Evolutionary conservation across 306 rosid species (phyloP), one percentile per base, ranked within the genome.

Genomic region (Purshia tridentata): DNA sequence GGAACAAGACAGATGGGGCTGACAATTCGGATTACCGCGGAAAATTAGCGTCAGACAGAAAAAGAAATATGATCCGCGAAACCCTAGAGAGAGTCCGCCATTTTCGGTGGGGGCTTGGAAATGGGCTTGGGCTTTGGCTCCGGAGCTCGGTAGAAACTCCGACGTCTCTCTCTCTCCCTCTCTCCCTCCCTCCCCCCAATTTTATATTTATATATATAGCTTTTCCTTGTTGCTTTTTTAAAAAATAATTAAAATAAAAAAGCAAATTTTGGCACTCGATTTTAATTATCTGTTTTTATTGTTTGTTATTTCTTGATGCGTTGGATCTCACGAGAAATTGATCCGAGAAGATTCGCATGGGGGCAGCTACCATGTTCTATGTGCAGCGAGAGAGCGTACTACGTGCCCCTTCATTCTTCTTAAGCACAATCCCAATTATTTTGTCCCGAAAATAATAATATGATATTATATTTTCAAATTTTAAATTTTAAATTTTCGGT

Each of bases 21-120:
- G 58, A 77, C 72, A 82, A 80, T 54, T 76, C 87, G 90, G 88
- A 77, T 77, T 81, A 85, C 88, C 90, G 54, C 48, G 77, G n/a
- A 80, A 84, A 86, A 69, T 66, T 76, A 76, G 75, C 54, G 29
- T 37, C 42, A 50, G 65, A 1, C 19, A 11, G 35, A 22, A 37
- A 48, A 44, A 29, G 5, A 48, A 47, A 45, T 16, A 46, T 41
- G 91, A 77, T 71, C 78, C 67, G 52, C 72, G 79, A 77, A 84
- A 76, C 82, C 87, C 88, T 77, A 82, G 67, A 57, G 55, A 72
- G 67, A 39, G 82, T 71, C 89, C 83, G 66, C 37, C 77, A 64
- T 81, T 80, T 65, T 81, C 69, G 80, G 48, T 49, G 14, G 3
- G 13, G 19, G 23, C 12, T 41, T 8, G 19, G 18, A 11, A 12